phyloP scores from a whole-genome alignment of 257 asterid genomes.

The Petunia axillaris region DNA sequence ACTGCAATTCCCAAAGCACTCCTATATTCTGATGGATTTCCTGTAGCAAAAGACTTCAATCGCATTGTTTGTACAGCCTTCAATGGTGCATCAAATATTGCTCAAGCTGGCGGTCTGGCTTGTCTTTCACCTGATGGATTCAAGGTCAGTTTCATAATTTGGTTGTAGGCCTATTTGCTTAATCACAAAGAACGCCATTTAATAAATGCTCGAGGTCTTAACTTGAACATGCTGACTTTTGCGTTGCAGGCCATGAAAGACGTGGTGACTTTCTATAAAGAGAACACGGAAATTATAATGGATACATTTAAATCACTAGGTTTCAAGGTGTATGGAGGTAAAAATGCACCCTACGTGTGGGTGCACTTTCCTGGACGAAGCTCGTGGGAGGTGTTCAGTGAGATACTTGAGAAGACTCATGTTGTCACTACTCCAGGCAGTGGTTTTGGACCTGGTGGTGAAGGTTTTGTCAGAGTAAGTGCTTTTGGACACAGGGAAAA shows the following conservation, averaged over 20 bases:
- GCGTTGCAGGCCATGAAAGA: conserved; percentile 83
- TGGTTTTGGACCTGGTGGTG: conserved; percentile 97
- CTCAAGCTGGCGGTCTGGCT: conserved; percentile 95
- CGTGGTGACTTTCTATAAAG: conserved; percentile 91
- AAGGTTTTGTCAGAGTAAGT: conserved; percentile 89
- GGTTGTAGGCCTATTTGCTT: not conserved
- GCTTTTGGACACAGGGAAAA: conserved; percentile 92
- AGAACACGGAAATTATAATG: conserved; percentile 78
- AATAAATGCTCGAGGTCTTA: not conserved
- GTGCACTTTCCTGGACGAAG: conserved; percentile 84
- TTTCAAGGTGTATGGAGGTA: conserved; percentile 95
- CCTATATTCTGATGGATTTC: conserved; percentile 83
- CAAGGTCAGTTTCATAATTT: conserved; percentile 54
- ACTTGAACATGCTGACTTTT: conserved; percentile 23
- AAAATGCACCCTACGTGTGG: conserved; percentile 96
- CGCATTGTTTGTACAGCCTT: conserved; percentile 92
- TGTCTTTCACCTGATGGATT: conserved; percentile 88
- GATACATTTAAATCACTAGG: conserved; percentile 88
- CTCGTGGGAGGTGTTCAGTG: conserved; percentile 96
- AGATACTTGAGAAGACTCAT: conserved; percentile 93
- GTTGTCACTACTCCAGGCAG: conserved; percentile 96
- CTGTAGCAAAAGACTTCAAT: conserved; percentile 92
- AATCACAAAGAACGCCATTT: not conserved
- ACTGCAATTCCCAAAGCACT: conserved; percentile 90
- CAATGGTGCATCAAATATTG: conserved; percentile 95